Conservation (phyloP, 768 basidiomycete species). For the Leccinum subgranulosum region DNA sequence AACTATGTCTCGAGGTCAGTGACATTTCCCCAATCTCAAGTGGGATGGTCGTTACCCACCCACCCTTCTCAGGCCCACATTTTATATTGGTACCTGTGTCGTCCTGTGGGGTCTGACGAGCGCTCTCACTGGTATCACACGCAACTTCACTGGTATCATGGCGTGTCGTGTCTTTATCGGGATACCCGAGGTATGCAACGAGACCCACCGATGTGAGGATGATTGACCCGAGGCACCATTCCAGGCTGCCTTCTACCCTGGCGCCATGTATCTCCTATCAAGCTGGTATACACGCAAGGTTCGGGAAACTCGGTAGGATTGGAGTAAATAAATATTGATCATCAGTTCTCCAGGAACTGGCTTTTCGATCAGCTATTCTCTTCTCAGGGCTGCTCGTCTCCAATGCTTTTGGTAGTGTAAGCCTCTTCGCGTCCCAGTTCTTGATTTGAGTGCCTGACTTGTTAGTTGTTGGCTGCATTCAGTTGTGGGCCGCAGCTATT, state of each 20-base stretch:
- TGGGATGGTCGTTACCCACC: not conserved
- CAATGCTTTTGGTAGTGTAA: slow-evolving; percentile 64
- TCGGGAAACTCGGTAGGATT: not conserved
- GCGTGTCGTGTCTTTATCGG: slow-evolving; percentile 61
- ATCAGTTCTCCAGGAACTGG: slow-evolving; percentile 45
- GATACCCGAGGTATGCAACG: slow-evolving; percentile 46
- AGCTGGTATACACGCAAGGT: slow-evolving; percentile 26
- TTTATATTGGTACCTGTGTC: slow-evolving; percentile 60
- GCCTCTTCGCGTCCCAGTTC: slow-evolving; percentile 11
- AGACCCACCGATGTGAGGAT: not conserved
- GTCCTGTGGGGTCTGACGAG: slow-evolving; percentile 64
- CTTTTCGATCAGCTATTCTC: slow-evolving; percentile 59
- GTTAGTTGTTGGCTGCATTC: not conserved
- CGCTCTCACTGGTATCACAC: slow-evolving; percentile 57
- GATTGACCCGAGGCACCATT: not conserved
- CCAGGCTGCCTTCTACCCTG: slow-evolving; percentile 63
- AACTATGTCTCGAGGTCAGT: slow-evolving; percentile 43
- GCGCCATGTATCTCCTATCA: slow-evolving; percentile 38
- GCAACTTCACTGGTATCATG: slow-evolving; percentile 54
- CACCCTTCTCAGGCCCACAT: slow-evolving; percentile 44
- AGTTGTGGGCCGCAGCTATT: slow-evolving; percentile 74
- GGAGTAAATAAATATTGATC: not conserved
- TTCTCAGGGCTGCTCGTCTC: slow-evolving; percentile 58
- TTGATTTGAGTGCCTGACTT: not conserved
- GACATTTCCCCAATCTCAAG: not conserved